A percentile compares a stretch with the other conserved stretches of the same genome.
Evolutionary conservation across 768 basidiomycete genomes (phyloP).

Genomic region (Boletus coccyginus): DNA sequence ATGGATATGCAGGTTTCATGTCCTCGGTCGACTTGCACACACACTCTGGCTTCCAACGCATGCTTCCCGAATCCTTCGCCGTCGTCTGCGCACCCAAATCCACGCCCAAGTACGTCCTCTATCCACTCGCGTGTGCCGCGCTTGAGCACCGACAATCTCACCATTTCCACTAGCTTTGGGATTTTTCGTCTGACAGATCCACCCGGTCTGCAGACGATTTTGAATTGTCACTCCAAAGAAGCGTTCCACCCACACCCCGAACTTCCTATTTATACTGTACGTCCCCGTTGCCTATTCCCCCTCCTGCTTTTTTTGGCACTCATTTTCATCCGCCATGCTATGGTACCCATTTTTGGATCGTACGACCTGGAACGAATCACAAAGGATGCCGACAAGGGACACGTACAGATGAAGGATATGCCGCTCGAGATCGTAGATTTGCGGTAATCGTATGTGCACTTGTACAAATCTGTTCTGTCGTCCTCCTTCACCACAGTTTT

Average conservation of each 20-base stretch:
- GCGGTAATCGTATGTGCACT: constrained; percentile 34
- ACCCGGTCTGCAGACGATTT: constrained; percentile 70
- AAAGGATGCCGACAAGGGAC: constrained; percentile 82
- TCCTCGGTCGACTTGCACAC: constrained; percentile 93
- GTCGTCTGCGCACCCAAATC: constrained; percentile 87
- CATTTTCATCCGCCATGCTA: not conserved
- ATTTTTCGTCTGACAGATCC: constrained; percentile 91
- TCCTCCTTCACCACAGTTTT: not conserved
- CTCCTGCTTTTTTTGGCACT: not conserved
- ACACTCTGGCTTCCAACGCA: constrained; percentile 83
- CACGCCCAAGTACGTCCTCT: constrained; percentile 59
- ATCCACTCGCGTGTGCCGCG: not conserved
- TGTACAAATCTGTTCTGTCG: not conserved
- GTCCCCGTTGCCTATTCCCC: constrained; percentile 24
- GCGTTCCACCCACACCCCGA: constrained; percentile 88
- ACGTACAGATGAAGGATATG: constrained; percentile 74
- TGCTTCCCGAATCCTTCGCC: constrained; percentile 90
- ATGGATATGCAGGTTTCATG: constrained; percentile 71
- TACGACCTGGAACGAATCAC: not conserved
- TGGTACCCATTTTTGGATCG: not conserved
- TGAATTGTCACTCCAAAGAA: constrained; percentile 64
- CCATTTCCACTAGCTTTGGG: constrained; percentile 52
- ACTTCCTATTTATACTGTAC: constrained; percentile 80
- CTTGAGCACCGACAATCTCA: not conserved
- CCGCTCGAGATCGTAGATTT: constrained; percentile 84